Conservation (phyloP, 1,284 basidiomycete species). For the Irpex sp. region DNA sequence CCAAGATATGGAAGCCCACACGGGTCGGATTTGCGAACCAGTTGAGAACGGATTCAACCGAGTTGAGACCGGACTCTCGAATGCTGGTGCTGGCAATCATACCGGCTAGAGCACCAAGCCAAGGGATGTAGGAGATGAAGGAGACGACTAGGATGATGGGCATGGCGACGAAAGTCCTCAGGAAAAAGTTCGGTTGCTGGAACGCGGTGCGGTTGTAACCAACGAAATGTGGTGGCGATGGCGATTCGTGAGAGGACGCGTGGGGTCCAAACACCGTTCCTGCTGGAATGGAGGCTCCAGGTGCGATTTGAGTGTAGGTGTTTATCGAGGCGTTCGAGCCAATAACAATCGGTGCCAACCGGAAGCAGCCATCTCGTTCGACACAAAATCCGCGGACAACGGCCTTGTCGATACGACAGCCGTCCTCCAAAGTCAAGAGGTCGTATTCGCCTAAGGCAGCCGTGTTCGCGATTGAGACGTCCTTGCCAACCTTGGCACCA, state of each 20-base stretch:
- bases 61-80: conserved; percentile 22
- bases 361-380: conserved; percentile 41
- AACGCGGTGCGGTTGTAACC: conserved; percentile 35
- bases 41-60: conserved; percentile 36
- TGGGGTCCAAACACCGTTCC: conserved; percentile 41
- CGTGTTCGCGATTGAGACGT: conserved; percentile 35
- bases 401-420: conserved; percentile 37
- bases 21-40: conserved; percentile 41
- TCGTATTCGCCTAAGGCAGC: conserved; percentile 40
- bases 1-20: conserved; percentile 35
- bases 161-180: conserved; percentile 34
- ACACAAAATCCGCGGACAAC: conserved; percentile 43
- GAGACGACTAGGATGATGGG: conserved; percentile 34
- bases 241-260: conserved; percentile 36
- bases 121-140: conserved; percentile 36
- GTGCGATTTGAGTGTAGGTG: conserved; percentile 39
- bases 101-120: conserved; percentile 35
- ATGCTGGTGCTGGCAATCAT: conserved; percentile 33
- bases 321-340: conserved; percentile 38
- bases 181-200: conserved; percentile 26
- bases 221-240: conserved; percentile 33
- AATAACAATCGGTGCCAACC: conserved; percentile 35
- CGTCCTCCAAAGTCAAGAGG: conserved; percentile 38
- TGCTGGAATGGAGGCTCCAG: conserved; percentile 35
- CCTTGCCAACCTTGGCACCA: conserved; percentile 38